Evolutionary conservation across 192 early-diverging fungal genomes (phyloP).

Genomic region (Gigaspora rosea): DNA sequence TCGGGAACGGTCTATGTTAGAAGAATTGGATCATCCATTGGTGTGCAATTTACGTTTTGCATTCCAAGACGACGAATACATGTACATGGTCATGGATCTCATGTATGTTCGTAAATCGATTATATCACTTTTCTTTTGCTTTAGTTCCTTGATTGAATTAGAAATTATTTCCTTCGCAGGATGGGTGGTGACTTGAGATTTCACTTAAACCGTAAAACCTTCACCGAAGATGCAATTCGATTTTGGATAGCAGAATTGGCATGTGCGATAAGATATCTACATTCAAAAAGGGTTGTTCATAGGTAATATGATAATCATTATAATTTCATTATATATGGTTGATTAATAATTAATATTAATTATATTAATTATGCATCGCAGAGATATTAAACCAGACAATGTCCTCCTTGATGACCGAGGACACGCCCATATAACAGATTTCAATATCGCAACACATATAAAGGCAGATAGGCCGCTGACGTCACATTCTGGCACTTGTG

Average conservation of each 20-base stretch:
- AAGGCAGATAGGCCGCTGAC: conserved; percentile 66
- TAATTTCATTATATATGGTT: neutral
- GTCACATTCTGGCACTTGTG: conserved; percentile 84
- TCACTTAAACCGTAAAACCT: conserved; percentile 69
- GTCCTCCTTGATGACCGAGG: conserved; percentile 74
- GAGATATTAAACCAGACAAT: conserved; percentile 96
- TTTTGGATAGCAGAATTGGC: conserved; percentile 91
- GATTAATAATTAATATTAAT: neutral
- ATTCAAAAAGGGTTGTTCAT: conserved; percentile 82
- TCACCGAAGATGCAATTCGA: conserved; percentile 74
- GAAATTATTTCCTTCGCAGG: conserved; percentile 39
- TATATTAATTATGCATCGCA: neutral
- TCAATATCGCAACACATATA: conserved; percentile 88
- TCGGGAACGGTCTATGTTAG: conserved; percentile 74
- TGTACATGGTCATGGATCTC: conserved; percentile 89
- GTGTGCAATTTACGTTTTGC: conserved; percentile 81
- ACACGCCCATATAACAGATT: conserved; percentile 91
- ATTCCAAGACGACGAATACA: conserved; percentile 85
- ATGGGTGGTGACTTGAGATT: conserved; percentile 85
- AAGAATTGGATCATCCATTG: conserved; percentile 72
- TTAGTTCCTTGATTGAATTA: neutral
- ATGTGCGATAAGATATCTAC: conserved; percentile 81
- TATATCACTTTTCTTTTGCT: neutral
- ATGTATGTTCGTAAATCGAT: conserved; percentile 56
- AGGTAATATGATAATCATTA: conserved; percentile 41